These are phyloP conservation scores for Furcasterigmium sp. DNA, from an alignment of 2,329 filamentous ascomycete genomes.

Conservation along the genomic window DNA sequence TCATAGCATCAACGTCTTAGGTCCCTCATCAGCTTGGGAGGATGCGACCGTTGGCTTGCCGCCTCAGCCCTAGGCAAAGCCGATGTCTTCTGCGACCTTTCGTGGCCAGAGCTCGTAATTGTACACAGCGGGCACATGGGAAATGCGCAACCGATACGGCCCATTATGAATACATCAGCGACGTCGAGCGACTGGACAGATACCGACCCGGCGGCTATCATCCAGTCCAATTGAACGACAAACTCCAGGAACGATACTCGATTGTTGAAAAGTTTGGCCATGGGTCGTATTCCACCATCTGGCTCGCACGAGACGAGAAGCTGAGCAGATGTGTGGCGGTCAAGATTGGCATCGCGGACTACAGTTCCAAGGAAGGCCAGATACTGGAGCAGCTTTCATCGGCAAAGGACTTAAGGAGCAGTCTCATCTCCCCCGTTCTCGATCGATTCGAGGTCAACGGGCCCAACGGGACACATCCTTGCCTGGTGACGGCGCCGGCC, in stretches of 20 bases:
- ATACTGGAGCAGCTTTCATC: slow-evolving; percentile 13
- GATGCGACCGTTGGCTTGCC: background rate
- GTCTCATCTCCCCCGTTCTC: slow-evolving; percentile 6
- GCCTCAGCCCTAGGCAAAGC: background rate
- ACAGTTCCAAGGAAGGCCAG: slow-evolving; percentile 6
- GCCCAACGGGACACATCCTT: slow-evolving; percentile 13
- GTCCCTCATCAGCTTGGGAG: background rate
- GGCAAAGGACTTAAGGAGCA: background rate
- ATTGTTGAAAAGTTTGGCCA: slow-evolving; percentile 13
- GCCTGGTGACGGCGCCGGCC: slow-evolving; percentile 11
- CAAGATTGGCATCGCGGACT: slow-evolving; percentile 17
- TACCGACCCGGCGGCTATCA: slow-evolving; percentile 28
- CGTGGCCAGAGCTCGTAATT: background rate
- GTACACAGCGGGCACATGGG: background rate
- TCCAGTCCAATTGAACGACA: slow-evolving; percentile 26
- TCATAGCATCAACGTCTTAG: too few relatives aligned
- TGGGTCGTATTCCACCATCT: slow-evolving; percentile 18
- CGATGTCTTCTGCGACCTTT: background rate
- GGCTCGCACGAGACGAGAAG: slow-evolving; percentile 17
- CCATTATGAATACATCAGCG: background rate
- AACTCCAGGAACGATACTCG: slow-evolving; percentile 16
- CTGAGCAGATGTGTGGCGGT: slow-evolving; percentile 15
- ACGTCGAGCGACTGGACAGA: slow-evolving; percentile 7
- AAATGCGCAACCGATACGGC: background rate
- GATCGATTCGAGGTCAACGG: slow-evolving; percentile 11